Conservation (phyloP, 2,329 filamentous ascomycete genomes). For the Fusarium fracticaudum region DNA sequence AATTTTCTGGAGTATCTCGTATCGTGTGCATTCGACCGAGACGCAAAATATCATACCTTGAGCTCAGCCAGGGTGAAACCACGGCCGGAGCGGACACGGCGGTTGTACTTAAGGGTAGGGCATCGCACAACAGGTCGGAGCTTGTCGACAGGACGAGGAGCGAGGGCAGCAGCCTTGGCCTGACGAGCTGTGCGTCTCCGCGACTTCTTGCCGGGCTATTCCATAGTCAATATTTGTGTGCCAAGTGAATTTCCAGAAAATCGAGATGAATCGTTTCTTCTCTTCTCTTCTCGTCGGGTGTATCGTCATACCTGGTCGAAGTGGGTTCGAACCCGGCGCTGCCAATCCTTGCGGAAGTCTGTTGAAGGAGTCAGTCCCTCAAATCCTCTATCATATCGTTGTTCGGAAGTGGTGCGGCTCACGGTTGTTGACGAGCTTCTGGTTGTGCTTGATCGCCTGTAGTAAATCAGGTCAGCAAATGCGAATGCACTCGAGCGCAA, state of each 20-base stretch:
- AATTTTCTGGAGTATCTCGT: not conserved
- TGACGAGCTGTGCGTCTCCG: conserved; percentile 90
- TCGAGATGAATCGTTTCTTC: conserved; percentile 19
- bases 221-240: conserved; percentile 49
- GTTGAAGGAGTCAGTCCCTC: conserved; percentile 53
- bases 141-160: conserved; percentile 96
- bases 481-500: conserved; percentile 21
- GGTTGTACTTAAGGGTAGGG: conserved; percentile 99
- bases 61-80: conserved; percentile 98
- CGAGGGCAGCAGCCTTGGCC: conserved; percentile 93
- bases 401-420: conserved; percentile 54
- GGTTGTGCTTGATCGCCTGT: conserved; percentile 99
- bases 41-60: conserved; percentile 75
- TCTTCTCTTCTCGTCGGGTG: conserved; percentile 20
- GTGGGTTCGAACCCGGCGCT: conserved; percentile 97
- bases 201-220: conserved; percentile 93
- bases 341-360: conserved; percentile 99
- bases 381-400: conserved; percentile 41
- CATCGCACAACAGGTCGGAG: conserved; percentile 96
- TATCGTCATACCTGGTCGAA: conserved; percentile 91
- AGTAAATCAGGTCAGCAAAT: conserved; percentile 46
- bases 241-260: conserved; percentile 27
- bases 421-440: conserved; percentile 97
- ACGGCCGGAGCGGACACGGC: conserved; percentile 93
- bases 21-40: not conserved